phyloP scores from a whole-genome alignment of 2,329 filamentous ascomycete species.

The Microascus cirrosus region DNA sequence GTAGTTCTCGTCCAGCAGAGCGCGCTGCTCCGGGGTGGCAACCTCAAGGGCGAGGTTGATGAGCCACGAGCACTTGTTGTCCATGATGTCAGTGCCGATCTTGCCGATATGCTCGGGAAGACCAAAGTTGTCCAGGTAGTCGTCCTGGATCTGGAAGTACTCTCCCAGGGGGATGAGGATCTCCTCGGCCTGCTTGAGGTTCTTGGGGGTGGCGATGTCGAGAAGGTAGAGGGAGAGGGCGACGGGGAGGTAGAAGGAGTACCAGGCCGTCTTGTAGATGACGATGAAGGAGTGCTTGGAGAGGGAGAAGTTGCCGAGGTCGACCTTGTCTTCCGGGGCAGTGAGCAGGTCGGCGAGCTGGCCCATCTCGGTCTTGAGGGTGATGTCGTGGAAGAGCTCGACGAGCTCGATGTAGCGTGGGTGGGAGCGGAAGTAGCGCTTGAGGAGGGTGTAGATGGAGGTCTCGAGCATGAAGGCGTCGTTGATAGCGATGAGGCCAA shows the following conservation, averaged over 20 bases:
- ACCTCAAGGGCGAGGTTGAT: slow-evolving; percentile 85
- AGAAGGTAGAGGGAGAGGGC: slow-evolving; percentile 81
- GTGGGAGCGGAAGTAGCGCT: slow-evolving; percentile 86
- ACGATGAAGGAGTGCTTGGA: slow-evolving; percentile 97
- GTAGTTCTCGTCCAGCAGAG: slow-evolving; percentile 85
- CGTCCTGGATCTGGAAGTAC: slow-evolving; percentile 98
- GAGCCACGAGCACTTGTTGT: slow-evolving; percentile 99
- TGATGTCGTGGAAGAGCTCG: slow-evolving; percentile 92
- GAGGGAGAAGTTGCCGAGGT: slow-evolving; percentile 90
- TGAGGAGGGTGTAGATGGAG: slow-evolving; percentile 80
- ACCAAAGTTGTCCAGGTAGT: slow-evolving; percentile 97
- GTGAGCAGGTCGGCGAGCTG: slow-evolving; percentile 93
- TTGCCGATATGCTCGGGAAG: slow-evolving; percentile 90
- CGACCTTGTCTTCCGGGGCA: slow-evolving; percentile 84
- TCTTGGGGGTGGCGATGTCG: slow-evolving; percentile 73
- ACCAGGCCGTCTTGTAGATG: slow-evolving; percentile 99
- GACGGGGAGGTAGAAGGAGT: slow-evolving; percentile 97
- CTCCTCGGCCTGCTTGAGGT: slow-evolving; percentile 78
- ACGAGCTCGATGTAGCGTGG: slow-evolving; percentile 81
- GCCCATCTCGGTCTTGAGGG: slow-evolving; percentile 89
- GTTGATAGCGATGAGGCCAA: slow-evolving; percentile 97
- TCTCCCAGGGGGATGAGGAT: slow-evolving; percentile 96
- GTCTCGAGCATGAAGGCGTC: slow-evolving; percentile 94
- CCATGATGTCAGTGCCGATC: slow-evolving; percentile 96
- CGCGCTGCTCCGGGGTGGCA: slow-evolving; percentile 73